phyloP scores from a whole-genome alignment of 805 yeast species.

The Saturnispora mendoncae region DNA sequence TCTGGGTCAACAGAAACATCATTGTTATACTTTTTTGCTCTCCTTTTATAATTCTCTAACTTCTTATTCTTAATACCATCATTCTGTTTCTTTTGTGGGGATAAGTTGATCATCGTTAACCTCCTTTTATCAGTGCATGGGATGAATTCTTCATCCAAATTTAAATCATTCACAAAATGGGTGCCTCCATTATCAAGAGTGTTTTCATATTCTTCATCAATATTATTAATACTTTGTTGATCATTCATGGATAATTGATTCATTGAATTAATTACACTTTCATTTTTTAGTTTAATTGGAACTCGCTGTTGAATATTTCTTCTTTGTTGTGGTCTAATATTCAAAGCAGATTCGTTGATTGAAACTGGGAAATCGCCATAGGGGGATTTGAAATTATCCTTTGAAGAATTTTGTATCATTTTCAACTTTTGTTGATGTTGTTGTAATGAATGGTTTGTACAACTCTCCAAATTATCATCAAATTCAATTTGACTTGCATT shows the following conservation, averaged over 20 bases:
- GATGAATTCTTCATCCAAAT: background rate
- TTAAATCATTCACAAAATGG: background rate
- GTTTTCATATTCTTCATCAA: background rate
- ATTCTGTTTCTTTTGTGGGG: constrained; percentile 1
- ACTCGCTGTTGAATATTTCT: background rate
- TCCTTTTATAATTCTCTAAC: background rate
- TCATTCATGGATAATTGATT: background rate
- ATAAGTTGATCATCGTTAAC: constrained; percentile 4
- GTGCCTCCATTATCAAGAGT: background rate
- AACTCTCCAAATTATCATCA: constrained; percentile 8
- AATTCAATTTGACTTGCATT: constrained; percentile 10
- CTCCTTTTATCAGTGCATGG: background rate
- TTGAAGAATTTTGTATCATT: constrained; percentile 7
- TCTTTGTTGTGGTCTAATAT: background rate
- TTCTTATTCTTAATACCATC: background rate
- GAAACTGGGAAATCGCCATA: background rate
- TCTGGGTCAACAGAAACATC: constrained; percentile 9
- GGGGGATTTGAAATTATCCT: background rate
- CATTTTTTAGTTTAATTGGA: background rate
- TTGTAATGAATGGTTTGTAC: constrained; percentile 3
- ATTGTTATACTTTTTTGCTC: constrained; percentile 1
- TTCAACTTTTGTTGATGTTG: constrained; percentile 9
- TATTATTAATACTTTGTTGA: background rate
- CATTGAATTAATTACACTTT: background rate
- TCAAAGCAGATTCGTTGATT: constrained; percentile 2